phyloP scores from a whole-genome alignment of 768 basidiomycete genomes.

The Jaapia argillacea region DNA sequence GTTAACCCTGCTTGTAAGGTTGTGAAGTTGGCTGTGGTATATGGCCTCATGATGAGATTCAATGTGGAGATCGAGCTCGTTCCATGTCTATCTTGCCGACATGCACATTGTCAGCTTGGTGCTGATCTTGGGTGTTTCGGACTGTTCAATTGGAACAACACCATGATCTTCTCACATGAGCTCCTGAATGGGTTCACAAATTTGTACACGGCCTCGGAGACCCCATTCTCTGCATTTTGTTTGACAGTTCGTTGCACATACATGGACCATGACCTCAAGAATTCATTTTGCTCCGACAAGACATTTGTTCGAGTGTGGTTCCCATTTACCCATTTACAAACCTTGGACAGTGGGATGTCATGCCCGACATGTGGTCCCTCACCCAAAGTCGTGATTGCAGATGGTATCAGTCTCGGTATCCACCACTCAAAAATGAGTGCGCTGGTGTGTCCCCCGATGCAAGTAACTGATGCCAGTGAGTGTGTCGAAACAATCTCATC shows the following conservation, averaged over 20 bases:
- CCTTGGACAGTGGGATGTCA: slow-evolving; percentile 4
- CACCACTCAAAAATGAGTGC: neutral
- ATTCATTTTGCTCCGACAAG: slow-evolving; percentile 7
- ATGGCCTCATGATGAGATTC: neutral
- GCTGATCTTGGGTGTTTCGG: slow-evolving; percentile 6
- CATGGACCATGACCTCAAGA: neutral
- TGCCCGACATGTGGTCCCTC: slow-evolving; percentile 8
- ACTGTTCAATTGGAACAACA: slow-evolving; percentile 12
- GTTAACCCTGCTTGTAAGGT: no score
- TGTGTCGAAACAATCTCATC: neutral
- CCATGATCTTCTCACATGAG: slow-evolving; percentile 10
- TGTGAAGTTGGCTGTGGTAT: no score
- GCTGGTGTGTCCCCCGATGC: neutral
- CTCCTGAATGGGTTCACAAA: slow-evolving; percentile 11
- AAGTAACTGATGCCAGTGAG: neutral
- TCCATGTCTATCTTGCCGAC: neutral
- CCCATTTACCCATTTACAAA: slow-evolving; percentile 7
- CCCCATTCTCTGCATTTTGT: slow-evolving; percentile 11
- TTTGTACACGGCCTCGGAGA: slow-evolving; percentile 7
- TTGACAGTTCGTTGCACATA: slow-evolving; percentile 5
- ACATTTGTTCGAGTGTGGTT: slow-evolving; percentile 11
- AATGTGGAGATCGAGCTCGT: neutral
- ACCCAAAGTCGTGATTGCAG: slow-evolving; percentile 8
- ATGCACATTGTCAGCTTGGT: slow-evolving; percentile 3
- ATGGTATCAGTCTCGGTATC: slow-evolving; percentile 7